These are phyloP conservation scores for Rhododendron williamsianum DNA, from an alignment of 148 eudicot species.

Conservation along the genomic window DNA sequence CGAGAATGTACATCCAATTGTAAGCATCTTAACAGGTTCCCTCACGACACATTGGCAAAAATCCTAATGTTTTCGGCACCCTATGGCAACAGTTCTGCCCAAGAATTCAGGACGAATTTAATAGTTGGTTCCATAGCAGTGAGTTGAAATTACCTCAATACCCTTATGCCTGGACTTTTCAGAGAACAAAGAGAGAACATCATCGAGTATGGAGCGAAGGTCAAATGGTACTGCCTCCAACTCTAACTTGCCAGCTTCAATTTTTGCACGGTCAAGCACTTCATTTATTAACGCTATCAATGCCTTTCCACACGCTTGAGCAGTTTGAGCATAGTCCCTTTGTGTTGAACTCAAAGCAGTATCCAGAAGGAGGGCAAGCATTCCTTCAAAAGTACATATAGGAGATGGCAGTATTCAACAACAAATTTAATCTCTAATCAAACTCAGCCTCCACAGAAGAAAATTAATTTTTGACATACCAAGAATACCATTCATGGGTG, in stretches of 20 bases:
- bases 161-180: constrained; percentile 64
- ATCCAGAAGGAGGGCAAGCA: constrained; percentile 64
- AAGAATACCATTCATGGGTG: constrained; percentile 75
- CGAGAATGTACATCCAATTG: background rate
- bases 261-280: constrained; percentile 74
- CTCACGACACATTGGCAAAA: background rate
- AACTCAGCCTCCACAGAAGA: background rate
- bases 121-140: background rate
- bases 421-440: background rate
- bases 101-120: background rate
- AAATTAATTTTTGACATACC: constrained; percentile 28
- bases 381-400: constrained; percentile 31
- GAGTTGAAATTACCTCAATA: constrained; percentile 42
- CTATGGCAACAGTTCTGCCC: background rate
- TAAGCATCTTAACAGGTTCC: background rate
- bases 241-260: constrained; percentile 72
- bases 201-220: constrained; percentile 60
- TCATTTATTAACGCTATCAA: constrained; percentile 64
- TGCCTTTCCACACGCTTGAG: constrained; percentile 69
- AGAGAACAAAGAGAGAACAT: constrained; percentile 65
- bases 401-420: background rate
- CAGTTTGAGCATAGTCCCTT: constrained; percentile 68
- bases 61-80: background rate
- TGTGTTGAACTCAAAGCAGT: constrained; percentile 68
- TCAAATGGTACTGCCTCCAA: constrained; percentile 62